Conservation (phyloP, 2,329 filamentous ascomycete species). For the Colletotrichum caudatum region DNA sequence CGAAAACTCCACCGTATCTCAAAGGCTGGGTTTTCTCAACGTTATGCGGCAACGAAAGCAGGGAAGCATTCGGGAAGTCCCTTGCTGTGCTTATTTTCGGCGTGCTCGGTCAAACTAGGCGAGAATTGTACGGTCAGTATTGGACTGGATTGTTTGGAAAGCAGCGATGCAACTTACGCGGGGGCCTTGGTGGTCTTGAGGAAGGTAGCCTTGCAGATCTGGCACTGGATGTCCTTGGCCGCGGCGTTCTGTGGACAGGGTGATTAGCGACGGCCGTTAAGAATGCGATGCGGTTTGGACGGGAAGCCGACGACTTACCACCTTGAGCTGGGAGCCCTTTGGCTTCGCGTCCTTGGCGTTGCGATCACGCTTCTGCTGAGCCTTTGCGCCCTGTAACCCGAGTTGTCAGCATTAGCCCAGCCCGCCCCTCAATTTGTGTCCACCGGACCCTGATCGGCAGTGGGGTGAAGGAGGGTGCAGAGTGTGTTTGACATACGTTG, state of each 20-base stretch:
- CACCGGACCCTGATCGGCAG: slow-evolving; percentile 39
- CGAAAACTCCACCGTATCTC: neutral
- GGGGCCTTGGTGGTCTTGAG: slow-evolving; percentile 81
- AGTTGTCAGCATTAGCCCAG: slow-evolving; percentile 31
- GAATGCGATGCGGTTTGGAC: neutral
- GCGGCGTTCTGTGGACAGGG: slow-evolving; percentile 70
- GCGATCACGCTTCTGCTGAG: slow-evolving; percentile 79
- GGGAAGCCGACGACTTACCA: slow-evolving; percentile 59
- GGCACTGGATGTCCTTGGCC: slow-evolving; percentile 82
- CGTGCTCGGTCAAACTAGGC: slow-evolving; percentile 75
- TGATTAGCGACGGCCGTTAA: neutral
- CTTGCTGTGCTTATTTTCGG: slow-evolving; percentile 82
- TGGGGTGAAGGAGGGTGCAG: slow-evolving; percentile 22
- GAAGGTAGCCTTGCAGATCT: slow-evolving; percentile 82
- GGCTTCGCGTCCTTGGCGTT: slow-evolving; percentile 71
- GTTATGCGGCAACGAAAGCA: slow-evolving; percentile 50
- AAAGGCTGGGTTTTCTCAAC: neutral
- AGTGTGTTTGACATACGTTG: slow-evolving; percentile 41
- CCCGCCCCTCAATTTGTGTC: slow-evolving; percentile 40
- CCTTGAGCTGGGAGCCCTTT: slow-evolving; percentile 74
- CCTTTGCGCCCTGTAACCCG: slow-evolving; percentile 69
- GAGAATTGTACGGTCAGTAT: slow-evolving; percentile 23
- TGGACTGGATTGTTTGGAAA: neutral
- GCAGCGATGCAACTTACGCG: slow-evolving; percentile 63
- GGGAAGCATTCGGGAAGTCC: slow-evolving; percentile 79